Conservation (phyloP, 139 green algal species). For the Diplosphaera chodatii region DNA sequence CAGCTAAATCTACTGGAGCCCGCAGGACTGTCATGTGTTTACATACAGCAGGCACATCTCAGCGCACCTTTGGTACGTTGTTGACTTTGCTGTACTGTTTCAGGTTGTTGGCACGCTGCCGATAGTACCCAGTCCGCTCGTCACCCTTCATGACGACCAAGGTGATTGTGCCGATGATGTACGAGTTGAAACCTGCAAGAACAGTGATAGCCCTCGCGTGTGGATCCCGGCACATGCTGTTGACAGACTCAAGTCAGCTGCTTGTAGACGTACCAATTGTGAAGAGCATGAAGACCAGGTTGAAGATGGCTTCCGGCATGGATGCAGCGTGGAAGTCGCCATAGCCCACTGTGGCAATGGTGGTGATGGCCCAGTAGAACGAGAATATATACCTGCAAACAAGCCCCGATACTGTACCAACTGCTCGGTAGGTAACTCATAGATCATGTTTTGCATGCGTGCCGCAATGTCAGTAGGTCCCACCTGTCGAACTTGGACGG, state of each 20-base stretch:
- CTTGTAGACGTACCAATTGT: slow-evolving; percentile 6
- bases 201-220: no score
- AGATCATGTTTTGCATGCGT: not conserved
- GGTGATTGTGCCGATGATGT: slow-evolving; percentile 50
- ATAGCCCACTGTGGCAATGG: slow-evolving; percentile 31
- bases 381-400: slow-evolving; percentile 21
- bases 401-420: no score
- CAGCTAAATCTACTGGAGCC: no score
- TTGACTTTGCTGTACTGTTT: slow-evolving; percentile 25
- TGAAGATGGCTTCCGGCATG: not conserved
- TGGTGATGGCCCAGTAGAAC: slow-evolving; percentile 44
- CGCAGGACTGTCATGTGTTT: no score
- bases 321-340: slow-evolving; percentile 3
- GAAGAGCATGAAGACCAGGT: slow-evolving; percentile 13
- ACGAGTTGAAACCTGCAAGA: slow-evolving; percentile 10
- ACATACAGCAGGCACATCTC: no score
- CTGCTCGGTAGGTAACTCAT: no score
- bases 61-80: slow-evolving; percentile 24
- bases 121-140: slow-evolving; percentile 49
- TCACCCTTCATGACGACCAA: slow-evolving; percentile 51
- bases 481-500: not conserved
- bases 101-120: slow-evolving; percentile 30
- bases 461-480: no score
- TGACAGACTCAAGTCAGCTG: no score
- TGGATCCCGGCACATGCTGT: no score